Evolutionary conservation across 1,139 yeast species (phyloP).

Genomic region (Candida anutae): DNA sequence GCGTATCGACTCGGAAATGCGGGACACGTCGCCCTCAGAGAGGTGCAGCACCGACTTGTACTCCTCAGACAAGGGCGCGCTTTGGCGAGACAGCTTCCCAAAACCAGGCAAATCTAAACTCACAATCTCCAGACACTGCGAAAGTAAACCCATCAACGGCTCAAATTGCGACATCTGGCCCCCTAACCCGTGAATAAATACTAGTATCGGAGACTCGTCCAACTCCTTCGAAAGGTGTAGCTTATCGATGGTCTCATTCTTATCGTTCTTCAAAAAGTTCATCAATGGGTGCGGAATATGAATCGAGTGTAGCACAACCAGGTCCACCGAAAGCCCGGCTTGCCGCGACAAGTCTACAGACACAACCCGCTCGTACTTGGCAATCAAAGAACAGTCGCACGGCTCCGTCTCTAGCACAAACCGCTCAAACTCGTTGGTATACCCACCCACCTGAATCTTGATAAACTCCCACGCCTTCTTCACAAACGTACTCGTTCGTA

Average conservation of each 20-base stretch:
- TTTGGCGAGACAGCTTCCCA: conserved; percentile 46
- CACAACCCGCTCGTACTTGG: conserved; percentile 37
- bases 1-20: conserved; percentile 22
- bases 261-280: conserved; percentile 38
- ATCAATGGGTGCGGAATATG: conserved; percentile 49
- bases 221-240: conserved; percentile 27
- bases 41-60: conserved; percentile 14
- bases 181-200: conserved; percentile 69
- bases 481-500: conserved; percentile 13
- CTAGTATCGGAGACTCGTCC: conserved; percentile 46
- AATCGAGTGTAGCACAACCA: conserved; percentile 32
- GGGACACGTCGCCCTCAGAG: conserved; percentile 16
- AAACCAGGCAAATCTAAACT: conserved; percentile 72
- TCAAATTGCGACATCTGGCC: conserved; percentile 75
- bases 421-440: conserved; percentile 30
- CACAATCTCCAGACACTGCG: conserved; percentile 58
- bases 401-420: conserved; percentile 37
- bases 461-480: conserved; percentile 21
- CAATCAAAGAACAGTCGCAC: conserved; percentile 47
- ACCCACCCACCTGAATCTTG: conserved; percentile 16
- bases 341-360: conserved; percentile 23
- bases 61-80: conserved; percentile 12
- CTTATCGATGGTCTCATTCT: conserved; percentile 13
- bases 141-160: conserved; percentile 52
- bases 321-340: conserved; percentile 21